Conservation (phyloP, 148 eudicot genomes). For the Beta vulgaris region DNA sequence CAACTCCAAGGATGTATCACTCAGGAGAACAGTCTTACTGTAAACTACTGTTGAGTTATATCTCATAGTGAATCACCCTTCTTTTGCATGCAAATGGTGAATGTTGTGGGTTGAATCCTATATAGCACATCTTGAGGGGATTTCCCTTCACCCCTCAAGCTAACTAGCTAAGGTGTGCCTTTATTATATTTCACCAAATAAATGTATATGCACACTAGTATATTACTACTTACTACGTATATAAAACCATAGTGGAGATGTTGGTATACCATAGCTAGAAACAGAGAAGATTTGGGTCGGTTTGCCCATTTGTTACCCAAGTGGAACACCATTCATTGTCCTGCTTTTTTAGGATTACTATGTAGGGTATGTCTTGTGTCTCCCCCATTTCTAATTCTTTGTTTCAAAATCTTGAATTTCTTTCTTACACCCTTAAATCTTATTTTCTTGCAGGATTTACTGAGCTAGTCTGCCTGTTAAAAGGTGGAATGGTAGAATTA, state of each 20-base stretch:
- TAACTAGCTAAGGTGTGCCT: too few species aligned
- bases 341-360: background rate
- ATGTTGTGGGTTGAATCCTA: too few species aligned
- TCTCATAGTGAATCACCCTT: background rate
- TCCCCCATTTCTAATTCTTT: background rate
- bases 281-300: conserved; percentile 22
- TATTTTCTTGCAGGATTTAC: conserved; percentile 26
- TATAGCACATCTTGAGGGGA: too few species aligned
- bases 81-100: too few species aligned
- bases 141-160: too few species aligned
- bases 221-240: too few species aligned
- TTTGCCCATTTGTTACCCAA: conserved; percentile 40
- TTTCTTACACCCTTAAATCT: background rate
- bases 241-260: background rate
- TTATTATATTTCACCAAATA: too few species aligned
- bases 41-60: conserved; percentile 3
- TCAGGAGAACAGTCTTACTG: background rate
- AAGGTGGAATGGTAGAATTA: conserved; percentile 2
- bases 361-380: conserved; percentile 3
- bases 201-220: too few species aligned
- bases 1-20: background rate
- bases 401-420: background rate
- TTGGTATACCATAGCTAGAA: background rate
- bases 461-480: conserved; percentile 16
- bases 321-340: conserved; percentile 28